phyloP scores from a whole-genome alignment of 352 stramenopile genomes.

The Pythium sukuiense region DNA sequence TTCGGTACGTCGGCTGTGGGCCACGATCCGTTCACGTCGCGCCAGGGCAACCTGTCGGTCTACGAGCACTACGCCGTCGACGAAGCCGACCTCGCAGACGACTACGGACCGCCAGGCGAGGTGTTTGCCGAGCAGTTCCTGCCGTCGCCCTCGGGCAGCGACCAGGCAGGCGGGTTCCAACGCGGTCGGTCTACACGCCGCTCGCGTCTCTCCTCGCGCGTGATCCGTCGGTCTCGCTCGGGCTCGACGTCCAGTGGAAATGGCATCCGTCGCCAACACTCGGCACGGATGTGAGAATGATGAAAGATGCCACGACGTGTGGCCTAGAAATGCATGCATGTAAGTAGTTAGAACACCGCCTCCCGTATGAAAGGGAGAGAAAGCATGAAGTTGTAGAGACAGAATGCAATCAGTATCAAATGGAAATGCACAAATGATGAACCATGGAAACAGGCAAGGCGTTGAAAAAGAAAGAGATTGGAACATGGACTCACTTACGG shows the following conservation, averaged over 20 bases:
- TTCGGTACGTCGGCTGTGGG: slow-evolving; percentile 38
- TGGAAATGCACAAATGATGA: neutral
- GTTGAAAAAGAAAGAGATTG: too few species aligned
- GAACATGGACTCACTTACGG: slow-evolving; percentile 30
- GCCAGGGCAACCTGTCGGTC: slow-evolving; percentile 38
- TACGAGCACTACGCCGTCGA: slow-evolving; percentile 71
- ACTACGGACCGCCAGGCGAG: slow-evolving; percentile 25
- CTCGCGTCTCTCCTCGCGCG: slow-evolving; percentile 19
- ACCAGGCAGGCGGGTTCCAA: neutral
- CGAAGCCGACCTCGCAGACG: slow-evolving; percentile 33
- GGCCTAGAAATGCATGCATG: neutral
- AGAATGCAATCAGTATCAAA: neutral
- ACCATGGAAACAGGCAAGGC: too few species aligned
- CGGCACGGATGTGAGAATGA: slow-evolving; percentile 8
- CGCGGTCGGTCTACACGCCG: slow-evolving; percentile 17
- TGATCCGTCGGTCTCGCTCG: slow-evolving; percentile 24
- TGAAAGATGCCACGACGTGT: neutral
- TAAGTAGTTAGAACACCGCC: neutral
- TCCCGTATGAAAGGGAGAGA: neutral
- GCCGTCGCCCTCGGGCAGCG: slow-evolving; percentile 32
- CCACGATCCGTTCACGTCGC: slow-evolving; percentile 53
- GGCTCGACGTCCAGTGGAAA: slow-evolving; percentile 18
- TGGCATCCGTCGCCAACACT: slow-evolving; percentile 17
- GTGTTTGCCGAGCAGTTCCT: slow-evolving; percentile 54
- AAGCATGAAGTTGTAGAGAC: neutral